phyloP scores from a whole-genome alignment of 148 eudicot genomes.

The Silene conica region DNA sequence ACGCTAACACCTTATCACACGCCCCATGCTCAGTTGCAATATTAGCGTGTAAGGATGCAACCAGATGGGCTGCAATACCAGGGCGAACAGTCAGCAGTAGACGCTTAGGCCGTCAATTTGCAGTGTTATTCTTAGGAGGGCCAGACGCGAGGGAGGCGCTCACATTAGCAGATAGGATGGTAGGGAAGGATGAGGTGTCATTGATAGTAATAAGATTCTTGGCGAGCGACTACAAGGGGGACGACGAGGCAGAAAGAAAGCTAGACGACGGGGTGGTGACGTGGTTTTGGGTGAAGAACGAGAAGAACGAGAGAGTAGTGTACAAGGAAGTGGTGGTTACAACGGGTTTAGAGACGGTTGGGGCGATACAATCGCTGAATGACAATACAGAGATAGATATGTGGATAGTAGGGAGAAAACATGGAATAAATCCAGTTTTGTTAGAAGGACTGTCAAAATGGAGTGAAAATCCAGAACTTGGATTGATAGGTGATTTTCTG shows the following conservation, averaged over 20 bases:
- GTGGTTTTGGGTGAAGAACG: conserved; percentile 88
- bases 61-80: neutral
- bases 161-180: conserved; percentile 60
- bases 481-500: conserved; percentile 66
- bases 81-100: neutral
- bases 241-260: conserved; percentile 59
- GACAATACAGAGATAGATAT: conserved; percentile 35
- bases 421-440: conserved; percentile 62
- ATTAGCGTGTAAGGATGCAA: conserved; percentile 43
- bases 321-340: conserved; percentile 72
- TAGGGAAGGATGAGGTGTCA: conserved; percentile 33
- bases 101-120: conserved; percentile 30
- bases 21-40: conserved; percentile 89
- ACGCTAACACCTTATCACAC: conserved; percentile 45
- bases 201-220: conserved; percentile 62
- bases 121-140: conserved; percentile 75
- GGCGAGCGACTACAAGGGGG: conserved; percentile 37
- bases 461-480: conserved; percentile 63
- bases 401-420: conserved; percentile 74
- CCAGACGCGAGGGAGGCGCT: conserved; percentile 76
- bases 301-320: conserved; percentile 48
- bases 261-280: conserved; percentile 85
- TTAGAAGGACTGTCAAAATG: conserved; percentile 57
- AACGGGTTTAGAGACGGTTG: conserved; percentile 58
- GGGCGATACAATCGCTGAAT: conserved; percentile 52